These are phyloP conservation scores for Madurella mycetomatis DNA, from an alignment of 2,329 filamentous ascomycete genomes.

Conservation along the genomic window DNA sequence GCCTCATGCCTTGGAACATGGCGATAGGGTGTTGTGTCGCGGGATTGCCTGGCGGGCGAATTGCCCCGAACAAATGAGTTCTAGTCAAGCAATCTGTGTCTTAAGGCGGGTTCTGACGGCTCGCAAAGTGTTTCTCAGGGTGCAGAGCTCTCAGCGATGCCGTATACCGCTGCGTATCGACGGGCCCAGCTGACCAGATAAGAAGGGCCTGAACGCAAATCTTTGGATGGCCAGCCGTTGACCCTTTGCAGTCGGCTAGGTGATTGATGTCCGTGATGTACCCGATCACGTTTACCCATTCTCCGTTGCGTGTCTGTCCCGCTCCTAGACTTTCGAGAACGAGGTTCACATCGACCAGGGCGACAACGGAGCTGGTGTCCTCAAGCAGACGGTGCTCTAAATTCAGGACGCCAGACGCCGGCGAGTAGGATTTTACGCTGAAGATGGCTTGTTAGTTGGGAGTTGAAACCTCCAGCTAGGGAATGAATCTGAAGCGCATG, in stretches of 20 bases:
- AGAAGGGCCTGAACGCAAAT: conserved; percentile 67
- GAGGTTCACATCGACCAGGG: conserved; percentile 66
- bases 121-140: not conserved
- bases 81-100: too few species aligned
- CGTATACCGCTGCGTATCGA: conserved; percentile 71
- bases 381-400: conserved; percentile 64
- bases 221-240: conserved; percentile 1
- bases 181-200: conserved; percentile 69
- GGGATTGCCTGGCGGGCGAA: too few species aligned
- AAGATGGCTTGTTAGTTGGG: conserved; percentile 9
- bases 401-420: conserved; percentile 55
- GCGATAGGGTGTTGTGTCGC: too few species aligned
- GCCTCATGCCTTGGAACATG: too few species aligned
- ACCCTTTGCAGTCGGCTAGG: conserved; percentile 8
- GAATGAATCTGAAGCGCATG: too few species aligned
- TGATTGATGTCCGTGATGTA: conserved; percentile 50
- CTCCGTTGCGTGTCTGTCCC: conserved; percentile 64
- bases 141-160: conserved; percentile 39
- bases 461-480: not conserved
- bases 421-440: conserved; percentile 50
- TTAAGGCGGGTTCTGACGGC: too few species aligned
- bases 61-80: too few species aligned
- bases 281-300: conserved; percentile 86
- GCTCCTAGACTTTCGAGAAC: conserved; percentile 61
- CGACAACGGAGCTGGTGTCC: conserved; percentile 39